Evolutionary conservation across 129 eudicot genomes (phyloP).

Genomic region (Helianthus annuus): HanXRQr2.0-SUNRISE NC_035438.2:47259437-47259936

Average conservation of each 20-base stretch:
- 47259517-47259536: constrained; percentile 23
- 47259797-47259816: no score
- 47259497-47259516: constrained; percentile 23
- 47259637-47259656: constrained; percentile 23
- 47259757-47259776: no score
- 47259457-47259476: constrained; percentile 25
- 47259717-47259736: no score
- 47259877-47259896: no score
- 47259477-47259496: constrained; percentile 12
- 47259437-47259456: constrained; percentile 17
- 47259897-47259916: no score
- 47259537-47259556: constrained; percentile 12
- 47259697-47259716: constrained; percentile 38
- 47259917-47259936: no score
- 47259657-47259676: constrained; percentile 27
- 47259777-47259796: no score
- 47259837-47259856: no score
- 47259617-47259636: neutral
- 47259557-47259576: constrained; percentile 25
- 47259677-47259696: constrained; percentile 6
- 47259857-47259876: no score
- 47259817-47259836: no score
- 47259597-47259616: constrained; percentile 35
- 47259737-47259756: no score
- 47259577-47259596: constrained; percentile 29